Base-by-base conservation (phyloP, 2,329 filamentous ascomycete genomes). In the Spiromastix sp. region DNA sequence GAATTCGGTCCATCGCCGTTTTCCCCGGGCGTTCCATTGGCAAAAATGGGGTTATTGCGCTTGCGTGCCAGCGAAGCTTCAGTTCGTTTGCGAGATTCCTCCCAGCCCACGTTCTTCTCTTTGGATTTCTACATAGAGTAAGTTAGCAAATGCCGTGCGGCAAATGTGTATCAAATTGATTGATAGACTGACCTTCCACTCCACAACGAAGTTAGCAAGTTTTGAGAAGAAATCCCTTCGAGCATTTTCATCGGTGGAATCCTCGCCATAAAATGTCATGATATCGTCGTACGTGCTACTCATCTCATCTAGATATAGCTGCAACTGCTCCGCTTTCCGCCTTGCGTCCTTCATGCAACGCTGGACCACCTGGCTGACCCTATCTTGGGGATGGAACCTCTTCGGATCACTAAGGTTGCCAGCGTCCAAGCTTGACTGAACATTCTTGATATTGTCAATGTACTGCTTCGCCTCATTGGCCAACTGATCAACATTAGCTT, bases 351-450 rank as follows among this genome's bases (percentile, higher is more conserved):
- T 96, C 89, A 98, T 96, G 46, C 74, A 80, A 34, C 89, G 74
- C 61, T 94, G 85, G 37, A 94, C 87, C 21, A 96, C 72, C 60
- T 93, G 84, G 43, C 81, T 82, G 28, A 96, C 87, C 41, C 91
- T 84, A 59, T 98, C 91, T 61, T 96, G 85, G 12, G 91, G 89
- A 55, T 98, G 91, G 70, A 98, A 98, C 51, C 89, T 93, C 70
- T 91, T 95, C 29, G 89, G 82, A 55, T 98, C 91, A 55, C 85
- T 94, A 44, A 98, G 68, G 57, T 94, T 96, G 49, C 91, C 91
- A 21, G 79, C 81, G 60, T 98, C 91, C 33, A 98, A 73, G 16
- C 85, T 93, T 60, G 76, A 77, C 59, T 98, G 91, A 19, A 96
- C 78, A 54, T 94, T 95, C 58, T 81, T 83, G 63, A 98, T 82